A percentile compares a stretch with the other conserved stretches of the same genome.
Conservation (phyloP, 441 rosid genomes). For the Dalechampia spathulata region DNA sequence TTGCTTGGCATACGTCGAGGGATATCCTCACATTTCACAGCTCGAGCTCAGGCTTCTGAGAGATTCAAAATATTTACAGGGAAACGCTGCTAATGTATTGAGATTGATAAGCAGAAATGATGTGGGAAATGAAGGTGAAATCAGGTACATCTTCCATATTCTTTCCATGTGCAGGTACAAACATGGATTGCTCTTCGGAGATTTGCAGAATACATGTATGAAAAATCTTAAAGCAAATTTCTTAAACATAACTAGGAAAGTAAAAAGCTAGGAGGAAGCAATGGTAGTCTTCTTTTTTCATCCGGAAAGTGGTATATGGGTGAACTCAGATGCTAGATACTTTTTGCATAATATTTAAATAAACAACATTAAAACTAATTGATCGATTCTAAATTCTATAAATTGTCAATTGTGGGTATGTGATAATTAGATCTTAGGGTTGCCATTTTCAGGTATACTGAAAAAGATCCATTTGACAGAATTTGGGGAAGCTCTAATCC, state of each 20-base stretch:
- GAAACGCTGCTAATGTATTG: constrained; percentile 25
- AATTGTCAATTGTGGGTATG: too few species aligned
- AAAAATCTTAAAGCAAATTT: too few species aligned
- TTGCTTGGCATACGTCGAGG: constrained; percentile 37
- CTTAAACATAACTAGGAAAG: too few species aligned
- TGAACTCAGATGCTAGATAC: too few species aligned
- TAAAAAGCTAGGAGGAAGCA: too few species aligned
- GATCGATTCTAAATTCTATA: too few species aligned
- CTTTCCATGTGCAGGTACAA: neutral
- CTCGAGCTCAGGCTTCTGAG: constrained; percentile 46
- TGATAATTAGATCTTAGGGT: too few species aligned
- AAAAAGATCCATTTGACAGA: constrained; percentile 50
- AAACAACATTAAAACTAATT: too few species aligned
- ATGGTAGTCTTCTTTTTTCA: too few species aligned
- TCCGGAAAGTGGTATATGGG: too few species aligned
- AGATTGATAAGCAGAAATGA: constrained; percentile 41
- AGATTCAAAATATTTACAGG: constrained; percentile 30
- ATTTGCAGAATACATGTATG: too few species aligned
- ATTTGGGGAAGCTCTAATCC: constrained; percentile 35
- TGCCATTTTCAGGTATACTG: constrained; percentile 39
- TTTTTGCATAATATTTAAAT: too few species aligned
- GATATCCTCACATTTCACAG: constrained; percentile 42
- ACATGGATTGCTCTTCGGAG: neutral
- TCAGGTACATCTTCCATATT: constrained; percentile 30
- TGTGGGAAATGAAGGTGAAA: constrained; percentile 26